phyloP scores from a whole-genome alignment of 2,329 filamentous ascomycete species.

The Trichoderma endophyticum region DNA sequence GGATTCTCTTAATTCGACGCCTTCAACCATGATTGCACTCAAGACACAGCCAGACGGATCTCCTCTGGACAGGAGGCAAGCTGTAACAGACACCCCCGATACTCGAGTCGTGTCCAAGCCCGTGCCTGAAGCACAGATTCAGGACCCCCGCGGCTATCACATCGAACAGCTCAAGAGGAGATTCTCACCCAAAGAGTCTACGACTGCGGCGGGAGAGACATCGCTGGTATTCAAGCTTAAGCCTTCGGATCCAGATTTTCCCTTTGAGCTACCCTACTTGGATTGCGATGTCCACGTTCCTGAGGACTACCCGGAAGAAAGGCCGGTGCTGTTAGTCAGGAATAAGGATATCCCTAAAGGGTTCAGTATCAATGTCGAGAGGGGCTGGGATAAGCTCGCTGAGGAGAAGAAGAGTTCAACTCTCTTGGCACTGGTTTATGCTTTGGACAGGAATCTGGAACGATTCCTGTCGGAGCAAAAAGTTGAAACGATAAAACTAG shows the following conservation, averaged over 20 bases:
- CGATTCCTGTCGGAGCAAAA: slow-evolving; percentile 65
- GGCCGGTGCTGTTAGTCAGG: slow-evolving; percentile 58
- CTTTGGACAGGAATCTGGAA: slow-evolving; percentile 71
- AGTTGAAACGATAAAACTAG: slow-evolving; percentile 68
- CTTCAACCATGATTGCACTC: slow-evolving; percentile 39
- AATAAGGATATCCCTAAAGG: slow-evolving; percentile 69
- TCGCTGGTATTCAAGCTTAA: slow-evolving; percentile 61
- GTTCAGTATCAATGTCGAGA: slow-evolving; percentile 73
- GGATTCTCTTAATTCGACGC: not conserved
- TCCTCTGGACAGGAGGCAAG: slow-evolving; percentile 41
- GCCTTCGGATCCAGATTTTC: slow-evolving; percentile 81
- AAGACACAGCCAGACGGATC: slow-evolving; percentile 29
- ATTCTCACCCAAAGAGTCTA: slow-evolving; percentile 51
- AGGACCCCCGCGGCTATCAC: slow-evolving; percentile 72
- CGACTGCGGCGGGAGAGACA: slow-evolving; percentile 46
- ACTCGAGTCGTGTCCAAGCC: slow-evolving; percentile 62
- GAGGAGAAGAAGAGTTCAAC: slow-evolving; percentile 53
- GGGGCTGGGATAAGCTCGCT: slow-evolving; percentile 66
- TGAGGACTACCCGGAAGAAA: slow-evolving; percentile 54
- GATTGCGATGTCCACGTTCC: slow-evolving; percentile 68
- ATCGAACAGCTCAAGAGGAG: slow-evolving; percentile 68
- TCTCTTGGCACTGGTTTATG: slow-evolving; percentile 64
- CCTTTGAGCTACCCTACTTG: slow-evolving; percentile 69
- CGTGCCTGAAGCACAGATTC: slow-evolving; percentile 58
- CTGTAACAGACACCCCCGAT: slow-evolving; percentile 41